These are phyloP conservation scores for Penicillium chermesinum DNA, from an alignment of 495 filamentous ascomycete genomes.

Conservation along the genomic window DNA sequence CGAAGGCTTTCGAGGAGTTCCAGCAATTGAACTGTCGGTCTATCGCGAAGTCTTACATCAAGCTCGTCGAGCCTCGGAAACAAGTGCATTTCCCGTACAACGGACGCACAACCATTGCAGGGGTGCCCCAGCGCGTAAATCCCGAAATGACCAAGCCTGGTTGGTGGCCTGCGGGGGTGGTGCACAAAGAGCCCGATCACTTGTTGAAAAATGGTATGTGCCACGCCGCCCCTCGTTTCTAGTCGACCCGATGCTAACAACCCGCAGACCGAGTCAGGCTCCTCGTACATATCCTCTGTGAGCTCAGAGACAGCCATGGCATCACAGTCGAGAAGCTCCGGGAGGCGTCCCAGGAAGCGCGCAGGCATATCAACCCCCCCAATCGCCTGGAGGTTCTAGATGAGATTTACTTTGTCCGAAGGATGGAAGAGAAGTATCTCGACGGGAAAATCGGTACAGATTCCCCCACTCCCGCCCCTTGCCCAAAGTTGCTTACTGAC, in stretches of 20 bases:
- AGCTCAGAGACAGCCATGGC: constrained; percentile 36
- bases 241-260: neutral
- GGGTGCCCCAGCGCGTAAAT: constrained; percentile 35
- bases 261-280: constrained; percentile 54
- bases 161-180: constrained; percentile 72
- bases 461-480: neutral
- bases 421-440: constrained; percentile 55
- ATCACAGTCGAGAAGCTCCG: constrained; percentile 40
- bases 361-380: constrained; percentile 32
- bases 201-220: constrained; percentile 63
- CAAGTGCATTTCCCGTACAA: constrained; percentile 80
- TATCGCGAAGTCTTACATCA: constrained; percentile 76
- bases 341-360: constrained; percentile 41
- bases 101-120: constrained; percentile 41
- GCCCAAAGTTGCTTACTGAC: neutral
- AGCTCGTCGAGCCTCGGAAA: constrained; percentile 79
- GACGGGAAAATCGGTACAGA: constrained; percentile 57
- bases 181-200: constrained; percentile 79
- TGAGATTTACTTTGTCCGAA: constrained; percentile 64
- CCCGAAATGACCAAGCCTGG: constrained; percentile 51
- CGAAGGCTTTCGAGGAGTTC: constrained; percentile 40
- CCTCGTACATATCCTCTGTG: constrained; percentile 57
- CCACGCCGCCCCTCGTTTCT: too few species aligned
- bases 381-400: constrained; percentile 44
- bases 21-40: constrained; percentile 43